Evolutionary conservation across 805 yeast species (phyloP), one percentile per base, ranked within the genome.

Genomic region (Wickerhamiella azyma): DNA sequence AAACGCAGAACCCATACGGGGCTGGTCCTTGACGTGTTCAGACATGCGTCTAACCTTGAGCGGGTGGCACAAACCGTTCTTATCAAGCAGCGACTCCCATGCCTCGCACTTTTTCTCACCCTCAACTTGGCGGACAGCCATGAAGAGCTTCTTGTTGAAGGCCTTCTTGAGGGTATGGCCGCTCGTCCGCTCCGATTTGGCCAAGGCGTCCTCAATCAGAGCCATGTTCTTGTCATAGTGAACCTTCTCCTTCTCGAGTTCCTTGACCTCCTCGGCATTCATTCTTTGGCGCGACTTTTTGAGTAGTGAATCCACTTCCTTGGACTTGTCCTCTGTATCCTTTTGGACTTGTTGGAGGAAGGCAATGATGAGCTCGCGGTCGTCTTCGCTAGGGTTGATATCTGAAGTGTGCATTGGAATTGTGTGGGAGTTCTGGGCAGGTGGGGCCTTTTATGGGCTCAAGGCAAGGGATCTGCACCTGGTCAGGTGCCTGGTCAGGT

Each of bases 141-240:
- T 49, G 36, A 55, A 36, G 18, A 54, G 52, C 52, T 55, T 54
- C 55, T 55, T 54, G 45, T 48, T 49, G 45, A 48, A 53, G 16
- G 56, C 58, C 51, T 54, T 54, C 53, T 53, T 53, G 39, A 55
- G 46, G 33, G 58, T 55, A 21, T 53, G 55, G 40, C 58, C 58
- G 37, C 48, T 48, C n/a, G 58, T 55, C 30, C 50, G 48, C 48
- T 55, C 58, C 19, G 50, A 38, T 50, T 55, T 55, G 40, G 54
- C 39, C 43, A 51, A 21, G 9, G 56, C 57, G 26, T 55, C 58
- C 35, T 53, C 57, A 9, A 55, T 37, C 4, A 50, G 49, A 32
- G 53, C 52, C 39, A 46, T 35, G 47, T 55, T 49, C 11, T 52
- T 47, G 28, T 52, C 43, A 35, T 21, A 49, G 43, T 48, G 48